Base-by-base conservation (phyloP, 768 basidiomycete genomes). In the Auricularia sp. region DNA sequence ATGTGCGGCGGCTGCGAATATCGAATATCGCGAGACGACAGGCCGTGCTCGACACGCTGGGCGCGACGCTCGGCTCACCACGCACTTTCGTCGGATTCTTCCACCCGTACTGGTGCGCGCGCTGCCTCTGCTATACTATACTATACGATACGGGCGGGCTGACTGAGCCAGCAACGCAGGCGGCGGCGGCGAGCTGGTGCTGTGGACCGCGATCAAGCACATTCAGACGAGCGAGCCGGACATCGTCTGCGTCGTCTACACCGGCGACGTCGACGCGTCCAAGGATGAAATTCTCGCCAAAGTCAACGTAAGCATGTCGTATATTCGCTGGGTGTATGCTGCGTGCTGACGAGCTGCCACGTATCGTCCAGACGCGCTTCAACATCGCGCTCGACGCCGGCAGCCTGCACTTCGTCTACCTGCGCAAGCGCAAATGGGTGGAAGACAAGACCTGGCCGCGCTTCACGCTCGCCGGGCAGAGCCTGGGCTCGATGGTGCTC, bases 391-490 rank as follows among this genome's bases (percentile, higher is more conserved):
- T 98, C 10, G 76, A 87, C 29, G 84, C 90, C 0, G 69, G 76
- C 0, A 77, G 81, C 0, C 80, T 98, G 1, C 84, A 89, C 69
- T 94, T 98, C 72, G 81, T 96, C n/a, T 90, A 90, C 70, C 81
- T 98, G 2, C 71, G 79, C 7, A 85, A 83, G 0, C 83, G 95
- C 42, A 70, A 80, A 61, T 74, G 93, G 16, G 84, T 98, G 21
- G 90, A 94, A 71, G 94, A 90, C 69, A 78, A 83, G 0, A 82
- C 86, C 29, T 99, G 94, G 92, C 86, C 83, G 1, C 80, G 84
- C n/a, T 94, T 99, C 72, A 98, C 97, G 0, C 84, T 98, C 3
- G 76, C 96, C 1, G 93, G 93, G 0, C 97, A 98, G 75, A 94
- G 92, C 66, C 45, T 95, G 11, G 97, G 94, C 0, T 94, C 92